Base-by-base conservation (phyloP, 768 basidiomycete genomes). In the Lactarius akahatsu region DNA sequence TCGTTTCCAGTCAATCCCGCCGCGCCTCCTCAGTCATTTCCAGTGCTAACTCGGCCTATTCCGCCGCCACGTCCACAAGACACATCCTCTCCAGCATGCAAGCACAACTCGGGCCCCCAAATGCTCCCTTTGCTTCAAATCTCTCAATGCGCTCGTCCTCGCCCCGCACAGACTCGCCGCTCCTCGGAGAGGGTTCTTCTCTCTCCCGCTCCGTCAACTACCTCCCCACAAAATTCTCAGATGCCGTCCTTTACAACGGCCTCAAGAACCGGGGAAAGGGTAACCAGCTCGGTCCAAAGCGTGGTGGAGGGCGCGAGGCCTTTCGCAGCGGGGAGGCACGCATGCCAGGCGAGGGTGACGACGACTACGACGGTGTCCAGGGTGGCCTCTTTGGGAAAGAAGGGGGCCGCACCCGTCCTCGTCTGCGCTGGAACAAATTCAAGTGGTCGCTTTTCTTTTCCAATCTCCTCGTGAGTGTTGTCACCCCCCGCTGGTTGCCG, bases 391-490 rank as follows among this genome's bases (percentile, higher is more conserved):
- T 82, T 73, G 76, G 71, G 23, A 77, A 71, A 64, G 80, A 80
- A 45, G 77, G 76, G 58, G 77, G 78, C 62, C 77, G 76, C 65
- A 73, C 72, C 1, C 77, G 78, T 66, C 75, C 81, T 58, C 77
- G 77, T 67, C 76, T 90, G 64, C 78, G 86, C 18, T 95, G 92
- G 92, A 94, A 86, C 73, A 83, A 80, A 68, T 94, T 94, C 82
- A 94, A 95, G 75, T 93, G 91, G 91, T 77, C 82, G 13, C 75
- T 94, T 4, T 88, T 94, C 75, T 54, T 85, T 57, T 78, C 88
- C 57, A 94, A 92, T 73, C 71, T 80, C 40, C 40, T 87, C 40
- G 83, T 85, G 64, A 72, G 83, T 80, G 36, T 38, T 7, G 36
- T 38, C 1, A 38, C 9, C 9, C 58, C n/a, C 23, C 40, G 9